Conservation (phyloP, 2,329 filamentous ascomycete species). For the Microcyclosporella mali region DNA sequence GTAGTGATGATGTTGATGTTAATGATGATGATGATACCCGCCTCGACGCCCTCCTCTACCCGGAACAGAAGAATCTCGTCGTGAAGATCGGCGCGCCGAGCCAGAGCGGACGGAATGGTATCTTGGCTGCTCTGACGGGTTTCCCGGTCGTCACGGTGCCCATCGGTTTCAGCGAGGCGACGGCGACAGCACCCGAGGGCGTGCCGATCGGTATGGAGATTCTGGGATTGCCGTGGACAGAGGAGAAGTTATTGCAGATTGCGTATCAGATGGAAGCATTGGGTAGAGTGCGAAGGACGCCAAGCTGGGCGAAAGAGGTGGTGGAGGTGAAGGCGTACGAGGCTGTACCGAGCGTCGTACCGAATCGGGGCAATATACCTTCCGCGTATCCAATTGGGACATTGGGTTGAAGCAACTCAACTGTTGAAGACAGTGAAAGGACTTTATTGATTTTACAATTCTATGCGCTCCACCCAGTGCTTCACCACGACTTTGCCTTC, state of each 20-base stretch:
- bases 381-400: constrained; percentile 45
- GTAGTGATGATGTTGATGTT: no score
- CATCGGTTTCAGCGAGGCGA: constrained; percentile 47
- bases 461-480: constrained; percentile 76
- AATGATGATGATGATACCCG: no score
- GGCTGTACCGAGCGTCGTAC: constrained; percentile 41
- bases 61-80: constrained; percentile 58
- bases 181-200: constrained; percentile 47
- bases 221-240: constrained; percentile 51
- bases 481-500: constrained; percentile 72
- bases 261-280: constrained; percentile 48
- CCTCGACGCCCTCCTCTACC: constrained; percentile 57
- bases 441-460: constrained; percentile 42
- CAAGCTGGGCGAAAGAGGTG: constrained; percentile 39
- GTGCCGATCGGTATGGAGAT: constrained; percentile 62
- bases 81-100: constrained; percentile 51
- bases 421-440: no score
- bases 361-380: constrained; percentile 39
- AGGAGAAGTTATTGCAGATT: constrained; percentile 49
- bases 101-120: constrained; percentile 56
- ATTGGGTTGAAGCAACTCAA: not conserved
- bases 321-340: constrained; percentile 38
- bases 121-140: constrained; percentile 50
- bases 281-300: constrained; percentile 42
- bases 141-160: constrained; percentile 50